Percentiles rank a stretch among this genome's conserved stretches.
Conservation (phyloP, 2,329 filamentous ascomycete species). For the Colletotrichum echinochloae region DNA sequence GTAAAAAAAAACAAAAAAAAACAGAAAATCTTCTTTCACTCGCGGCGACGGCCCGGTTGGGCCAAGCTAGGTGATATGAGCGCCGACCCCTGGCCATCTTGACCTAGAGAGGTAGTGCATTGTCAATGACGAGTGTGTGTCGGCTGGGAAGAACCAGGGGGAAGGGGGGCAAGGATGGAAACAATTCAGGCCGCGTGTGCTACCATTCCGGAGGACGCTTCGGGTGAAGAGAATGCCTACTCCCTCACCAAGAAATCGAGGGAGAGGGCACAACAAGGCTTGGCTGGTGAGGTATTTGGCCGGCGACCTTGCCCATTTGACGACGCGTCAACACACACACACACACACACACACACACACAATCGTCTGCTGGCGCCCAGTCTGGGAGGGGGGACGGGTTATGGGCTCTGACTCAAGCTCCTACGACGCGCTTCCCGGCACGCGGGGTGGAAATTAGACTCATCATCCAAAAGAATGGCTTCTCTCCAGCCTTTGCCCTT, state of each 20-base stretch:
- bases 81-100: neutral
- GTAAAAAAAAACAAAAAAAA: too few relatives aligned
- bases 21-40: neutral
- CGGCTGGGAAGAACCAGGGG: neutral
- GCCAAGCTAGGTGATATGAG: neutral
- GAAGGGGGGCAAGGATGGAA: neutral
- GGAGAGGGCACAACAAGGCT: neutral
- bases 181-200: neutral
- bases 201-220: conserved; percentile 5
- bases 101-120: neutral
- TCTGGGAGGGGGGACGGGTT: neutral
- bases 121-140: neutral
- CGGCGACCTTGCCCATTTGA: neutral
- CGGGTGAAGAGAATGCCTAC: neutral
- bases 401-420: too few relatives aligned
- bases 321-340: neutral
- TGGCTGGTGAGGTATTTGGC: neutral
- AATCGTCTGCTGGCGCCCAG: neutral
- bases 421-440: conserved; percentile 9
- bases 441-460: conserved; percentile 24
- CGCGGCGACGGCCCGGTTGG: neutral
- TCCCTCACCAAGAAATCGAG: neutral
- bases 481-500: neutral
- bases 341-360: neutral
- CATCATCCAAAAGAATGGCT: neutral